phyloP scores from a whole-genome alignment of 805 yeast genomes.

The Suhomyces tanzawaensis region DNA sequence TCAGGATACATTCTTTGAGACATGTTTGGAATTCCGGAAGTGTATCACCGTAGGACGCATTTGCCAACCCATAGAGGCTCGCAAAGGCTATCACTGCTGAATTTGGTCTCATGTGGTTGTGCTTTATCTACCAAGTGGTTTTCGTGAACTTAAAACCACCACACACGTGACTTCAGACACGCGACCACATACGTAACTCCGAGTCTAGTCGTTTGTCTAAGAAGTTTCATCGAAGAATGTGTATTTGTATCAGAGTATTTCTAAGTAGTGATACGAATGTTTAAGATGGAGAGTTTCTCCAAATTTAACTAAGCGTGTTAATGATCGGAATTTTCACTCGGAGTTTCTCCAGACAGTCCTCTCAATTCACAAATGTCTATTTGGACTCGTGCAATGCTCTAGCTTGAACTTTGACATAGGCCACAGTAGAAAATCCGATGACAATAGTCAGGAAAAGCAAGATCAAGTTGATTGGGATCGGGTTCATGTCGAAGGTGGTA shows the following conservation, averaged over 20 bases:
- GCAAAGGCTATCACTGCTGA: neutral
- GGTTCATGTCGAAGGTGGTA: conserved; percentile 52
- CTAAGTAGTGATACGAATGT: too few species aligned
- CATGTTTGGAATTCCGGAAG: conserved; percentile 32
- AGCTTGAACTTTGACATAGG: conserved; percentile 31
- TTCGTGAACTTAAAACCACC: neutral
- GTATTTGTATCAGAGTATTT: too few species aligned
- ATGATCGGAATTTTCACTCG: too few species aligned
- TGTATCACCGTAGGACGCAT: conserved; percentile 30
- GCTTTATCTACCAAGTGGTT: neutral
- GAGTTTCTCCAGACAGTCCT: too few species aligned
- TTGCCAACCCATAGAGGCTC: neutral
- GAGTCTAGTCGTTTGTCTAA: too few species aligned
- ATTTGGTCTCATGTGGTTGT: neutral
- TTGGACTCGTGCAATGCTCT: neutral
- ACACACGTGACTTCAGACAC: neutral
- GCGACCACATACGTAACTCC: too few species aligned
- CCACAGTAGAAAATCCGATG: conserved; percentile 43
- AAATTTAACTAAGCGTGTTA: too few species aligned
- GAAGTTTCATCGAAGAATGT: too few species aligned
- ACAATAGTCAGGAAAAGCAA: conserved; percentile 39
- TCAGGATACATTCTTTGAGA: conserved; percentile 18
- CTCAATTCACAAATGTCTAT: too few species aligned
- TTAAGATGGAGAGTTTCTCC: too few species aligned
- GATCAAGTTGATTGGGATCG: conserved; percentile 46